Conservation (phyloP, 352 stramenopile genomes). For the Pythium rishiriense region DNA sequence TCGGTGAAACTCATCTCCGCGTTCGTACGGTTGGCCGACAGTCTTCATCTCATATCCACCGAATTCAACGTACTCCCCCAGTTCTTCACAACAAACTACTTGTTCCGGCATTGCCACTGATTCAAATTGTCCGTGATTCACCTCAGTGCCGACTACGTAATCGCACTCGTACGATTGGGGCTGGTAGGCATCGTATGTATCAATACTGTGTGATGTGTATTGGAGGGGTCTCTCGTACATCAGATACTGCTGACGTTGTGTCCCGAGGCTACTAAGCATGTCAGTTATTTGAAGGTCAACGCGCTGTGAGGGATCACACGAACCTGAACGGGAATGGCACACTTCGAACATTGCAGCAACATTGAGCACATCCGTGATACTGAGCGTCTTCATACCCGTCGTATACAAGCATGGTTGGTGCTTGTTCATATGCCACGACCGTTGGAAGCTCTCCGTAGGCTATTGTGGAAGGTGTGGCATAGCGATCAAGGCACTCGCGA, state of each 20-base stretch:
- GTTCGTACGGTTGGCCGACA: too few species aligned
- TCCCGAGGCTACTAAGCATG: not conserved
- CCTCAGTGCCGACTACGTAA: not conserved
- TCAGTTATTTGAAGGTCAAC: not conserved
- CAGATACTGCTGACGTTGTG: not conserved
- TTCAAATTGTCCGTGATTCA: not conserved
- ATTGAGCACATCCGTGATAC: constrained; percentile 7
- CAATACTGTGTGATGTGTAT: not conserved
- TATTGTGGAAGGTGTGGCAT: not conserved
- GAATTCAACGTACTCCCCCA: not conserved
- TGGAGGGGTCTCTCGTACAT: not conserved
- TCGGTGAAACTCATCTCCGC: not conserved
- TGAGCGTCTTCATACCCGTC: not conserved
- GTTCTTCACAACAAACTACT: not conserved
- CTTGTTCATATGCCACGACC: not conserved
- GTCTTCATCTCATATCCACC: too few species aligned
- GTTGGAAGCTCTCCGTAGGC: not conserved
- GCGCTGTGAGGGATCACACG: not conserved
- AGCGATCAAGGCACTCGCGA: not conserved
- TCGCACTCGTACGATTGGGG: not conserved
- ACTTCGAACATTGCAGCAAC: not conserved
- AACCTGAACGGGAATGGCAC: not conserved
- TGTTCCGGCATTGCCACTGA: not conserved
- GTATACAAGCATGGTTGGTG: not conserved
- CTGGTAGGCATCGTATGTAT: not conserved